Conservation (phyloP, 2,329 filamentous ascomycete species). For the Ceratocystis destructans region DNA sequence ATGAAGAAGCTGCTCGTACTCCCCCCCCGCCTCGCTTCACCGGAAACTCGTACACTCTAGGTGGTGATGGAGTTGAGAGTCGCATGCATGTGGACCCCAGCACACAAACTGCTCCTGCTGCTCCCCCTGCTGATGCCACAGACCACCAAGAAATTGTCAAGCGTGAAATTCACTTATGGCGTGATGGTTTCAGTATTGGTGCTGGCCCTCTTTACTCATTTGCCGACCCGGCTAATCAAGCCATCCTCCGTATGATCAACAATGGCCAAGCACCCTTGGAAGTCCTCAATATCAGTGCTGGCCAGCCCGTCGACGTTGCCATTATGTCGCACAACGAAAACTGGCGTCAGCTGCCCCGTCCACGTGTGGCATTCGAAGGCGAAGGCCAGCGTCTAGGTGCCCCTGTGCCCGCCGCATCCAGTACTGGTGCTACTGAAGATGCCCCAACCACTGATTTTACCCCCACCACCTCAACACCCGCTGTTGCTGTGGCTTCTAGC, state of each 20-base stretch:
- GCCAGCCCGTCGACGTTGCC: slow-evolving; percentile 67
- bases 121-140: slow-evolving; percentile 29
- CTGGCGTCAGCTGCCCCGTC: slow-evolving; percentile 58
- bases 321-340: slow-evolving; percentile 63
- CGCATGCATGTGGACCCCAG: slow-evolving; percentile 51
- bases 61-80: slow-evolving; percentile 62
- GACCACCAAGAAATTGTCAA: slow-evolving; percentile 26
- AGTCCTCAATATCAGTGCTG: slow-evolving; percentile 60
- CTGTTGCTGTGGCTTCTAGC: slow-evolving; percentile 26
- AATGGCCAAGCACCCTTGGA: slow-evolving; percentile 62
- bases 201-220: slow-evolving; percentile 66
- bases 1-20: slow-evolving; percentile 24
- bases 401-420: slow-evolving; percentile 50
- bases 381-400: slow-evolving; percentile 61
- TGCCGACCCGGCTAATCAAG: slow-evolving; percentile 61
- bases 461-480: slow-evolving; percentile 26
- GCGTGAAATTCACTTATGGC: slow-evolving; percentile 65
- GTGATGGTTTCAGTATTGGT: slow-evolving; percentile 72
- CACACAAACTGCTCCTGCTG: slow-evolving; percentile 22
- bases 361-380: slow-evolving; percentile 63
- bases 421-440: slow-evolving; percentile 9
- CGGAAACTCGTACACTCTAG: slow-evolving; percentile 61
- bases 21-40: slow-evolving; percentile 47
- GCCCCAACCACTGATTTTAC: slow-evolving; percentile 14
- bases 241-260: slow-evolving; percentile 61